Evolutionary conservation across 23 red algal genomes (phyloP), one percentile per base, ranked within the genome.

Genomic region (Pyropia yezoensis): DNA sequence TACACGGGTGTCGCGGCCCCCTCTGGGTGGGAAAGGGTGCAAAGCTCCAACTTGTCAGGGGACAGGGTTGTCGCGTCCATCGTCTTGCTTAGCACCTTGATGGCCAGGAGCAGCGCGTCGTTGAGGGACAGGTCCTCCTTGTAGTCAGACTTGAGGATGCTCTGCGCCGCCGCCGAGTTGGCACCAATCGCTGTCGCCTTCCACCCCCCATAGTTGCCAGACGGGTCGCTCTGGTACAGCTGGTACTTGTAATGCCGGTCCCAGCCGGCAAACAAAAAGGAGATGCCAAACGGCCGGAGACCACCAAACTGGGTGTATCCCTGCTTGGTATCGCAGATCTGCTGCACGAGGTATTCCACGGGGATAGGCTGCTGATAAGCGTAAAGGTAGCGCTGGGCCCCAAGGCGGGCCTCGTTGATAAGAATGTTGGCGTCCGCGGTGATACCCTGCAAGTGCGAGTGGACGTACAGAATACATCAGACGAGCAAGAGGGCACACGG

Each of bases 141-240:
- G 63, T 98, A 98, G 23, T 98, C 94, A 18, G 71, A 73, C 69
- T 89, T 89, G 53, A 98, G 73, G 58, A 98, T 91, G 63, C 82
- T 89, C 26, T 89, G 81, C 21, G 94, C 94, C 24, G 94, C 94
- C 27, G 73, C 83, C 18, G 75, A 66, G 63, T 98, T 89, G 27
- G 78, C 77, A 2, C 94, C 94, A 66, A 98, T 98, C 19, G 78
- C 78, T 14, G 80, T 91, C 9, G 94, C 94, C 59, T 86, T 86
- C 94, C 94, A 98, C 33, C 94, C 94, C 1, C 94, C 94, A 76
- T 88, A 98, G 77, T 98, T 98, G 20, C 94, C 94, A n/a, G 79
- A 87, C 8, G 94, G 94, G 59, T 98, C 94, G 47, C 86, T 91
- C 56, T 91, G 80, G 45, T 98, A 98, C 51, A 98, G 69, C 71